phyloP scores from a whole-genome alignment of 2,329 filamentous ascomycete genomes.

The Fusarium bulbicola region DNA sequence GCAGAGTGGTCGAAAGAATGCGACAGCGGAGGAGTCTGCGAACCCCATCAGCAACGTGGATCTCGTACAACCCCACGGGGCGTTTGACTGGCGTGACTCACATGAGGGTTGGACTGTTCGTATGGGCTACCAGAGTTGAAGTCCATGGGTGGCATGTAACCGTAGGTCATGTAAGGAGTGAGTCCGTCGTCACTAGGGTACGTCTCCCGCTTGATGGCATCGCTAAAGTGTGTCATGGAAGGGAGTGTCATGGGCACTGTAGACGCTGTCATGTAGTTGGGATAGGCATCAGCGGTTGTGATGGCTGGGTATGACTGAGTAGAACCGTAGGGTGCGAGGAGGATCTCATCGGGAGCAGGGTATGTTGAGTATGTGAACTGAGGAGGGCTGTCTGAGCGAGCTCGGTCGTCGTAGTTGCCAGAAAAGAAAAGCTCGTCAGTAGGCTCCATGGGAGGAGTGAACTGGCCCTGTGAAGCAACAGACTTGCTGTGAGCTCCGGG shows the following conservation, averaged over 20 bases:
- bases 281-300: conserved; percentile 61
- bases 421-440: conserved; percentile 75
- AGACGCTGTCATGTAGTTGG: conserved; percentile 63
- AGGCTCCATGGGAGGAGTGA: conserved; percentile 67
- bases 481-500: conserved; percentile 47
- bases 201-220: conserved; percentile 73
- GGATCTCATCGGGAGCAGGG: conserved; percentile 70
- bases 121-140: conserved; percentile 69
- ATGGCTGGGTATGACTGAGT: conserved; percentile 62
- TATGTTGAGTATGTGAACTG: conserved; percentile 75
- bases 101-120: conserved; percentile 76
- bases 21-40: conserved; percentile 79
- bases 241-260: conserved; percentile 68
- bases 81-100: conserved; percentile 65
- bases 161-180: conserved; percentile 74
- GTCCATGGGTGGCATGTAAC: conserved; percentile 71
- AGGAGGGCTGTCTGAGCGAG: conserved; percentile 76
- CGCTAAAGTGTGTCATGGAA: conserved; percentile 70
- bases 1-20: conserved; percentile 76
- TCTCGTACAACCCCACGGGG: conserved; percentile 50
- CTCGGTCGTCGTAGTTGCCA: conserved; percentile 68
- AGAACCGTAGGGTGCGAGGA: conserved; percentile 67
- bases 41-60: conserved; percentile 59
- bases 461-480: conserved; percentile 61
- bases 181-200: conserved; percentile 67